Base-by-base conservation (phyloP, 371 early-diverging fungal species). In the Apophysomyces variabilis region DNA sequence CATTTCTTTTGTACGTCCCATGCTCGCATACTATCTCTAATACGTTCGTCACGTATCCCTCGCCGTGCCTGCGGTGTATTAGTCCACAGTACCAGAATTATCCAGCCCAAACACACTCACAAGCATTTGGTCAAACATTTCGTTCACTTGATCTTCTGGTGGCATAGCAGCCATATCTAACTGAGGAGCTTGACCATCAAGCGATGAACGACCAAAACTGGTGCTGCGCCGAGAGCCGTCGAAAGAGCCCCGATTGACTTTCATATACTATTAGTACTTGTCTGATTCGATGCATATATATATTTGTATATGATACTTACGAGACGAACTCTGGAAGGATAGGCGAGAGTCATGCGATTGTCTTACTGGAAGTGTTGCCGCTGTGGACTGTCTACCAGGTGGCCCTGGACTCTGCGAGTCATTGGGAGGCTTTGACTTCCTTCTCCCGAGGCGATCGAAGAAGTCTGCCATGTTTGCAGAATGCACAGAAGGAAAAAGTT, bases 81-180 rank as follows among this genome's bases (percentile, higher is more conserved):
- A 32, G 26, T 38, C 35, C n/a, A 18, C 58, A 46, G 13, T 36
- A 43, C 45, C 7, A 43, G 16, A 57, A 58, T 16, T 32, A 66
- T 16, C 32, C 32, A 26, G 32, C 32, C 32, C 46, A 18, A 44
- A 39, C n/a, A 58, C 35, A 66, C 57, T 66, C 71, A 71, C 81
- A 68, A 82, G 70, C 82, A 82, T 82, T 64, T 82, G 77, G 32
- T 79, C 79, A 65, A 82, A 82, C 60, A 79, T 61, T 26, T 73
- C 76, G 32, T 82, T 69, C 11, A 82, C 67, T 60, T 71, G 61
- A 12, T 79, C 76, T 43, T 73, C 70, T 26, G 74, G 61, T 4
- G 82, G 82, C 67, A 67, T 75, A 13, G 61, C 69, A 5, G 59
- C 36, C 26, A 18, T 39, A 44, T 43, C 45, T 7, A 21, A 64